Evolutionary conservation across 1,284 basidiomycete species (phyloP).

Genomic region (Cryptococcus sp.): DNA sequence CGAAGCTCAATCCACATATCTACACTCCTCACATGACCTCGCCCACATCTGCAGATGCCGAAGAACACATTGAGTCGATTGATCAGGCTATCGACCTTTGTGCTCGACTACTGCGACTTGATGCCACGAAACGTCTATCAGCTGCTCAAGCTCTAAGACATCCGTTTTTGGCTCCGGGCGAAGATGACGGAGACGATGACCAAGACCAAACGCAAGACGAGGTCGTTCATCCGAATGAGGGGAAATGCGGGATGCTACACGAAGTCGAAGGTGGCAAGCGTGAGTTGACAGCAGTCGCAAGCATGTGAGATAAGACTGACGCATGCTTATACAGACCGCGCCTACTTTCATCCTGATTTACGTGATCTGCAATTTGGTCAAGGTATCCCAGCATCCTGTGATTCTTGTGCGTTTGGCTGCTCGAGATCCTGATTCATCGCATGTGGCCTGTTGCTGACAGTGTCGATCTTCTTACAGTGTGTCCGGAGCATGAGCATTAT

Average conservation of each 20-base stretch:
- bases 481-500: constrained; percentile 49
- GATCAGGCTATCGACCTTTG: constrained; percentile 72
- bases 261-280: constrained; percentile 33
- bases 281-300: constrained; percentile 26
- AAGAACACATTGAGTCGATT: constrained; percentile 59
- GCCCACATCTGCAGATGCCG: constrained; percentile 42
- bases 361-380: constrained; percentile 46
- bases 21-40: constrained; percentile 58
- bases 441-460: background rate
- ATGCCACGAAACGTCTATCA: constrained; percentile 72
- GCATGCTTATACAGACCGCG: constrained; percentile 28
- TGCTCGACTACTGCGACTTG: constrained; percentile 68
- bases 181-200: constrained; percentile 13
- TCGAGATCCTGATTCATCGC: background rate
- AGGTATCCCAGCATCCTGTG: constrained; percentile 31
- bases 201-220: constrained; percentile 20
- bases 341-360: constrained; percentile 34
- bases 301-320: constrained; percentile 5
- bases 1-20: constrained; percentile 72
- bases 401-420: constrained; percentile 22
- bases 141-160: constrained; percentile 75
- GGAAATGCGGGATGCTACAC: constrained; percentile 46
- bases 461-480: constrained; percentile 21
- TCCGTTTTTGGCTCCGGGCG: constrained; percentile 61
- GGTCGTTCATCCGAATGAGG: constrained; percentile 28